A percentile compares a stretch with the other conserved stretches of the same genome.
These are phyloP conservation scores for Metschnikowia bowlesiae DNA, from an alignment of 805 yeast species.

Conservation along the genomic window DNA sequence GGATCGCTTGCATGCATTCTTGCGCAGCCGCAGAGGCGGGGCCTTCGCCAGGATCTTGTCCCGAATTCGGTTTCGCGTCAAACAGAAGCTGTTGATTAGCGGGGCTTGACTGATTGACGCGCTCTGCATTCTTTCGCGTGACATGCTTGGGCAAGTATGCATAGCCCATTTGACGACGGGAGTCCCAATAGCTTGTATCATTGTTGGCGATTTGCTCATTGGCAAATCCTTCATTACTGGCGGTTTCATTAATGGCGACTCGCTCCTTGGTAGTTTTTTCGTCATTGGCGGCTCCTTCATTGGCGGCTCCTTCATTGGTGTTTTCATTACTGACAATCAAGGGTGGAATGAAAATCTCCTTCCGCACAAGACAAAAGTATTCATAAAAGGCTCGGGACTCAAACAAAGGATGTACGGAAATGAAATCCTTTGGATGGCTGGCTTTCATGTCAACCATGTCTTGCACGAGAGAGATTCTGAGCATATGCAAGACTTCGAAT, in stretches of 20 bases:
- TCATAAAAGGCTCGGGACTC: constrained; percentile 16
- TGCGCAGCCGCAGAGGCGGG: not conserved
- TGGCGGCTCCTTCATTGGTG: no score
- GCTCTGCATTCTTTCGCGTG: not conserved
- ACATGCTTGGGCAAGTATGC: not conserved
- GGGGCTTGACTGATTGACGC: not conserved
- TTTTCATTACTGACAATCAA: not conserved
- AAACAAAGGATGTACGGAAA: constrained; percentile 25
- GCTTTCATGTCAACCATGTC: constrained; percentile 26
- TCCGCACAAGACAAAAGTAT: constrained; percentile 10
- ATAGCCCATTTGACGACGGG: not conserved
- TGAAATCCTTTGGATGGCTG: constrained; percentile 21
- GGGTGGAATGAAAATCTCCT: not conserved
- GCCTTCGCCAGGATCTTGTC: no score
- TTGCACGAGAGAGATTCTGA: constrained; percentile 24
- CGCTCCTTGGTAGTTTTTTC: no score
- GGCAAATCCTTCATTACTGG: no score
- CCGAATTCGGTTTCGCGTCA: not conserved
- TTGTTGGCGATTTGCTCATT: not conserved
- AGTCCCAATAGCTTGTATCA: not conserved
- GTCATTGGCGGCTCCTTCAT: no score
- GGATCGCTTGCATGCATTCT: not conserved
- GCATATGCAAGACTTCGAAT: constrained; percentile 9
- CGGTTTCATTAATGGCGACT: no score
- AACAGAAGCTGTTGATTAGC: not conserved